Base-by-base conservation (phyloP, 1,139 yeast species). In the Scheffersomyces stambukii region DNA sequence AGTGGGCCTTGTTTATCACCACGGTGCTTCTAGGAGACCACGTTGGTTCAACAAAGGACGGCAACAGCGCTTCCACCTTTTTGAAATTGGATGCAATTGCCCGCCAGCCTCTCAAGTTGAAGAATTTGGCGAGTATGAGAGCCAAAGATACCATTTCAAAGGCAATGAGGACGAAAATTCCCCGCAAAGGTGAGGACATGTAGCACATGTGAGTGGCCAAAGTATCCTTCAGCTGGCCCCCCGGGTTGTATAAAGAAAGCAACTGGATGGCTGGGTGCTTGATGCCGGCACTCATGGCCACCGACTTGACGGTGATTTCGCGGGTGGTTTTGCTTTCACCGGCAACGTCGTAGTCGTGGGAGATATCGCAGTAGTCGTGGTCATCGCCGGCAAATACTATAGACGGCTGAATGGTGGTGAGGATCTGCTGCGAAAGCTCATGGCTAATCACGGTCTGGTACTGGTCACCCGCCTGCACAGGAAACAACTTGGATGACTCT, bases 251-350 rank as follows among this genome's bases (percentile, higher is more conserved):
- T 26, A 91, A 62, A 0, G 95, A 78, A 8, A 91, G 55, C 21
- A 91, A 55, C 49, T 91, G 96, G 28, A 88, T 71, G 0, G 96
- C 97, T 0, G 98, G 98, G 31, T 64, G 64, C 16, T 66, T 57
- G 21, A 91, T 78, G 0, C 97, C 97, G 70, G 86, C 84, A 13
- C 95, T 88, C 95, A 91, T 85, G 3, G 96, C 83, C 33, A 84
- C 77, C 1, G 95, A 75, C 50, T 91, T 91, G 11, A 88, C 88
- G 0, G 96, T 84, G 37, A 82, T 77, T 52, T 91, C 98, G 28
- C 80, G 76, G 0, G 83, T 72, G 5, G 46, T 45, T 8, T 46
- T 41, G 10, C 49, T 49, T 8, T 49, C 39, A n/a, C n/a, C n/a
- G n/a, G n/a, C n/a, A n/a, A n/a, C n/a, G 6, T 41, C 36, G 41